Evolutionary conservation across 2,329 filamentous ascomycete genomes (phyloP), one percentile per base, ranked within the genome.

Genomic region (Alternaria triticimaculans): DNA sequence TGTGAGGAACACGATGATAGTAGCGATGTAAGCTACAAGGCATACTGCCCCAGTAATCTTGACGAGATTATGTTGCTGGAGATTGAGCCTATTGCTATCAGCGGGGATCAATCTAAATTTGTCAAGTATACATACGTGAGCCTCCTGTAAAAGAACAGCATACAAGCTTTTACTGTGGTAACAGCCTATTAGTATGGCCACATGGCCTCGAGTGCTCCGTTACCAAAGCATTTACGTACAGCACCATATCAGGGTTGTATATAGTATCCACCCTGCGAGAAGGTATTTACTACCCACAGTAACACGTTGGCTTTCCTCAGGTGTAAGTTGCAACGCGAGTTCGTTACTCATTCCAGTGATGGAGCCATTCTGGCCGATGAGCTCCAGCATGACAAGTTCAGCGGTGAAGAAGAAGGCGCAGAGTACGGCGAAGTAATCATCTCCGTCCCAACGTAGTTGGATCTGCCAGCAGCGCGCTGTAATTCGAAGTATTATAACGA

Each of bases 61-160:
- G 14, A 65, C 60, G 10, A 65, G 45, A 9, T 28, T 59, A 7
- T 37, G 46, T 20, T 65, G 63, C 23, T 55, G 49, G 18, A 65
- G 60, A 26, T 57, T 56, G 21, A 65, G 49, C 15, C 59, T 62
- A 43, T 55, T 20, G 18, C 7, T 41, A 25, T 57, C 46, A 63
- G 54, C 54, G 37, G 10, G 20, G 18, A 30, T 20, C 9, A 14
- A 26, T 26, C 12, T 20, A 49, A 41, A 18, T 46, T 12, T 33
- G 44, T 15, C n/a, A 12, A 20, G 30, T 20, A 23, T 44, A 14
- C 63, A 44, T 55, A 64, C 60, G 64, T 65, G 25, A 62, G 43
- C 46, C 63, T 53, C n/a, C 49, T 53, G 30, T 64, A 61, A 50
- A 65, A 65, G 48, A 63, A 65, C 6, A 65, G 51, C 63, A 65